Evolutionary conservation across 495 filamentous ascomycete species (phyloP).

Genomic region (Cudoniella acicularis): DNA sequence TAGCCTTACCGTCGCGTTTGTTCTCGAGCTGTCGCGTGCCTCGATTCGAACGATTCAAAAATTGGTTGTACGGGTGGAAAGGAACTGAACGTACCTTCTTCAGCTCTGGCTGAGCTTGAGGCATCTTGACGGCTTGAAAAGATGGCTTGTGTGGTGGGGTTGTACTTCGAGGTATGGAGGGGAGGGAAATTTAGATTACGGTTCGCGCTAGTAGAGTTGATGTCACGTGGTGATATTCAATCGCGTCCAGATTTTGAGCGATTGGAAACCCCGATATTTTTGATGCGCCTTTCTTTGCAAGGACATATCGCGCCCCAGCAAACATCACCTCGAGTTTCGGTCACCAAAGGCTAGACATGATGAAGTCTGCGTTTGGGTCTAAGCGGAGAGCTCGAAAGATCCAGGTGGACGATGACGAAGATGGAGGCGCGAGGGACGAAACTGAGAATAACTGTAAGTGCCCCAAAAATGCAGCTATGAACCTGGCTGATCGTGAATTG

Average conservation of each 20-base stretch:
- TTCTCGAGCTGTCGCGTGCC: constrained; percentile 3
- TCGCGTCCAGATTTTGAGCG: background rate
- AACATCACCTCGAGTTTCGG: too few species aligned
- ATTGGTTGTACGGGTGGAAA: constrained; percentile 2
- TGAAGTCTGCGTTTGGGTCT: constrained; percentile 63
- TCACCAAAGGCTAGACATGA: constrained; percentile 24
- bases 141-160: constrained; percentile 1
- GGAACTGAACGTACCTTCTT: constrained; percentile 72
- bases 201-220: constrained; percentile 7
- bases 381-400: constrained; percentile 75
- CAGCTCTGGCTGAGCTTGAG: constrained; percentile 96
- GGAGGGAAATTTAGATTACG: constrained; percentile 5
- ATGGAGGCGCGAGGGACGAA: constrained; percentile 25
- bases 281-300: too few species aligned
- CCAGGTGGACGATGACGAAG: constrained; percentile 63
- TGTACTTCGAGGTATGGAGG: constrained; percentile 3
- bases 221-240: constrained; percentile 22
- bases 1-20: constrained; percentile 15
- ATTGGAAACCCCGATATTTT: too few species aligned
- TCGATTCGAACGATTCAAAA: background rate
- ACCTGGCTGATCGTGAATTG: constrained; percentile 22
- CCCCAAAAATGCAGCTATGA: constrained; percentile 4
- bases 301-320: too few species aligned
- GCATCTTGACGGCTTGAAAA: constrained; percentile 59
- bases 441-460: constrained; percentile 22